These are phyloP conservation scores for Aspergillus pseudoviridinutans DNA, from an alignment of 2,329 filamentous ascomycete species.

Conservation along the genomic window DNA sequence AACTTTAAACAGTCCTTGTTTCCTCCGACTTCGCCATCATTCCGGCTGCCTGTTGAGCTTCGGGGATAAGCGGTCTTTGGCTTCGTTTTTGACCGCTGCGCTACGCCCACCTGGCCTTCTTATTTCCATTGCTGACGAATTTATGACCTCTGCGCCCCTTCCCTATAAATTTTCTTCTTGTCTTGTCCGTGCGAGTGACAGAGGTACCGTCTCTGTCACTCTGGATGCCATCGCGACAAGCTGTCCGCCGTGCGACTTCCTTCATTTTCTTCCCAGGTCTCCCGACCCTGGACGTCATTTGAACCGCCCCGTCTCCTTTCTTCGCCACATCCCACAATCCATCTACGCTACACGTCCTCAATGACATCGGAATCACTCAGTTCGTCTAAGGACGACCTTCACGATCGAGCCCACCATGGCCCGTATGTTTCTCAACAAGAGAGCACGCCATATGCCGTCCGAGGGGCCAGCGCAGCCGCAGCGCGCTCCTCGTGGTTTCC, in stretches of 20 bases:
- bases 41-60: conserved; percentile 8
- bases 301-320: conserved; percentile 12
- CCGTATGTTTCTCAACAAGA: conserved; percentile 15
- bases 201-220: conserved; percentile 19
- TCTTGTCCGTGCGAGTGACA: conserved; percentile 18
- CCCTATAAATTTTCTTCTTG: background rate
- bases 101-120: background rate
- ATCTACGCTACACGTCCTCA: conserved; percentile 22
- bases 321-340: conserved; percentile 9
- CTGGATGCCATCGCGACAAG: conserved; percentile 17
- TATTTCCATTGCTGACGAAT: conserved; percentile 6
- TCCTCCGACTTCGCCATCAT: conserved; percentile 16
- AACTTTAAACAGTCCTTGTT: conserved; percentile 1
- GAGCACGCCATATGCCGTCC: conserved; percentile 28
- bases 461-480: conserved; percentile 27
- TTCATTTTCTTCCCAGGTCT: conserved; percentile 19
- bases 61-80: conserved; percentile 23
- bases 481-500: conserved; percentile 62
- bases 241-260: conserved; percentile 24
- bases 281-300: conserved; percentile 23
- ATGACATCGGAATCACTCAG: conserved; percentile 38
- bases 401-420: conserved; percentile 15
- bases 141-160: conserved; percentile 6
- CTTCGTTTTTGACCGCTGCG: conserved; percentile 5
- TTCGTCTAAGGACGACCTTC: conserved; percentile 26